Evolutionary conservation across 169 alveolate species (phyloP), one percentile per base, ranked within the genome.

Genomic region (Cryptosporidium baileyi): DNA sequence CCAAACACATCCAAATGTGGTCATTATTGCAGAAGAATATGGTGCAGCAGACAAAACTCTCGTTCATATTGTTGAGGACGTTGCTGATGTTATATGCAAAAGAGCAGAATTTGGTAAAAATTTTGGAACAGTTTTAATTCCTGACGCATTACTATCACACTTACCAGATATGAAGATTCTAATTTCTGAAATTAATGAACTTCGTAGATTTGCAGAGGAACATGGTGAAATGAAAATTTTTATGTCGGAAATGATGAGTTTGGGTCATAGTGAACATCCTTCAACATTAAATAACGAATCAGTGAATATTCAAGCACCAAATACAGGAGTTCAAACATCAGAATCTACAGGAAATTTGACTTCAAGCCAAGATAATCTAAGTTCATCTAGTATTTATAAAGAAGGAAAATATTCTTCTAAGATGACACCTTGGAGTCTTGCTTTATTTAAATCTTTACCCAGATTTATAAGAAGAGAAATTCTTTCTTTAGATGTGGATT

Each of bases 1-100:
- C 36, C 96, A 96, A 89, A 96, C 99, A 6, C 99, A 96, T 61
- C 99, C 99, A n/a, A 97, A 97, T 89, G 88, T 95, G 13, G 98
- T 95, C 8, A 89, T 98, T 34, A 95, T 98, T 30, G 96, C 99
- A 11, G 99, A 98, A 89, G 98, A 96, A 59, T 95, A 93, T 51
- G 97, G 97, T 36, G 96, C 97, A 26, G 97, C 97, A 22, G 97
- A 95, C 89, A 95, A 95, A 85, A 96, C 98, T 26, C 92, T 97
- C 32, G 92, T 93, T 54, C 97, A 97, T 74, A 96, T 97, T 24
- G 99, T 96, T 45, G 94, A 94, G 59, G 97, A 97, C 65, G 96
- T 98, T 13, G 98, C 99, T 0, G 98, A 96, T 80, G 97, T 97
- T 1, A 96, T 98, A 22, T 94, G 95, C 59, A 93, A 93, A 36